Evolutionary conservation across 345 rosid genomes (phyloP).

Genomic region (Eucalyptus virginea): DNA sequence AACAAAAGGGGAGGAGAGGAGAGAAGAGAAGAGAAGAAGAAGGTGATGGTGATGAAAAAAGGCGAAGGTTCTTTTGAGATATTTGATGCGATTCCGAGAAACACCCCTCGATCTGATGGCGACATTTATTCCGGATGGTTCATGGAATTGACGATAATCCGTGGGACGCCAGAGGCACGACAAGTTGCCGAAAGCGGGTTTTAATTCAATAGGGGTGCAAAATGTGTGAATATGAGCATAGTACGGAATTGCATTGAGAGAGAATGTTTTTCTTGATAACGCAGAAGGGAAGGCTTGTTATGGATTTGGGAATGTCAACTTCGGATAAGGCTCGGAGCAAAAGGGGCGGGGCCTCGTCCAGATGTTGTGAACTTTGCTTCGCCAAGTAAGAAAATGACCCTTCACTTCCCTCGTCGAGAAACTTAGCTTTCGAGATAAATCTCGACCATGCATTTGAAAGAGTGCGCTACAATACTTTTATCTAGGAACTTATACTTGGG

Average conservation of each 20-base stretch:
- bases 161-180: neutral
- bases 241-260: neutral
- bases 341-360: neutral
- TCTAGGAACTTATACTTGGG: neutral
- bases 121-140: neutral
- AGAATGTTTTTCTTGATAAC: neutral
- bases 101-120: neutral
- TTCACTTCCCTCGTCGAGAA: neutral
- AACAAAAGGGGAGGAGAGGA: neutral
- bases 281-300: neutral
- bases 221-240: neutral
- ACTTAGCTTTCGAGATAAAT: neutral
- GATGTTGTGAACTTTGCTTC: neutral
- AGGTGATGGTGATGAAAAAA: neutral
- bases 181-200: neutral
- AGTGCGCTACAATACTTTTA: neutral
- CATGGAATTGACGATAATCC: neutral
- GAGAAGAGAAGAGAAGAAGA: neutral
- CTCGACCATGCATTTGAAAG: neutral
- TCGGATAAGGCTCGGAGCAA: neutral
- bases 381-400: neutral
- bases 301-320: neutral
- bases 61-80: neutral
- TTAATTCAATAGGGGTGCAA: neutral
- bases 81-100: neutral